Percentiles rank a stretch among this genome's conserved stretches.
Conservation (phyloP, 2,329 filamentous ascomycete species). For the Arthroderma uncinatum region DNA sequence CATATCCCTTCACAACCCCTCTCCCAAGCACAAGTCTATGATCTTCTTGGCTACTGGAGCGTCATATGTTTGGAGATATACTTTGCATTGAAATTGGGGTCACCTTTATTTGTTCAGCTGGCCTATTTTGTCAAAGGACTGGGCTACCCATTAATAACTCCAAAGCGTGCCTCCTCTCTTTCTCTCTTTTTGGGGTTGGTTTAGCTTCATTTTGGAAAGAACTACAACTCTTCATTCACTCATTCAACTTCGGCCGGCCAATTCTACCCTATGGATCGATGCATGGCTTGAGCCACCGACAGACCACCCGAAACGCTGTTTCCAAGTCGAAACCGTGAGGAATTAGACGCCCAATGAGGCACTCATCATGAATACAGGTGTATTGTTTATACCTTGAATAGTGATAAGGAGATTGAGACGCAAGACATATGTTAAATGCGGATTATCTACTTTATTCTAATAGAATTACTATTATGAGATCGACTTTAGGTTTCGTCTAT, state of each 20-base stretch:
- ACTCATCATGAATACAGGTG: neutral
- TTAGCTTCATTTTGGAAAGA: neutral
- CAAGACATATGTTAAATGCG: neutral
- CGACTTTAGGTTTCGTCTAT: neutral
- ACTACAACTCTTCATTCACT: neutral
- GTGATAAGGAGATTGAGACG: neutral
- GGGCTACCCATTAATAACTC: neutral
- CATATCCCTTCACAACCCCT: neutral
- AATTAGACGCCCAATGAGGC: neutral
- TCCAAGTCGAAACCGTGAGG: neutral
- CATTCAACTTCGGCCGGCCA: neutral
- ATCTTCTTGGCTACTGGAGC: conserved; percentile 2
- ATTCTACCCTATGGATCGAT: neutral
- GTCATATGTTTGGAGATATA: conserved; percentile 1
- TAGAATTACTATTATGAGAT: neutral
- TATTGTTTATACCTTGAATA: neutral
- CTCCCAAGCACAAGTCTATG: neutral
- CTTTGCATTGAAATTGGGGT: neutral
- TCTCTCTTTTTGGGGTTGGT: neutral
- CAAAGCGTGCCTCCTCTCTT: neutral
- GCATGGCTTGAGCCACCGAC: neutral
- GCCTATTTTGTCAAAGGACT: neutral
- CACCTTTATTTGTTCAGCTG: neutral
- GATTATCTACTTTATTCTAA: neutral
- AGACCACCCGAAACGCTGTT: neutral